Evolutionary conservation across 176 grass and related monocot genomes (phyloP).

Genomic region (barley (Hordeum vulgare)): MorexV3_pseudomolecules_assembly NC_058519.1:538503089-538503588

Average conservation of each 20-base stretch:
- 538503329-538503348: slow-evolving; percentile 26
- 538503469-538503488: not conserved
- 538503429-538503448: not conserved
- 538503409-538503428: not conserved
- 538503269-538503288: slow-evolving; percentile 7
- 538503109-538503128: not conserved
- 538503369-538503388: slow-evolving; percentile 1
- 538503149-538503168: slow-evolving; percentile 11
- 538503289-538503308: slow-evolving; percentile 24
- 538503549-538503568: slow-evolving; percentile 34
- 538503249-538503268: not conserved
- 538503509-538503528: not conserved
- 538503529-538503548: slow-evolving; percentile 11
- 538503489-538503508: not conserved
- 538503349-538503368: slow-evolving; percentile 10
- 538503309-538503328: slow-evolving; percentile 15
- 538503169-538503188: not conserved
- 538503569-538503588: slow-evolving; percentile 34
- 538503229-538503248: not conserved
- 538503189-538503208: not conserved
- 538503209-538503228: not conserved
- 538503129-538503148: not conserved
- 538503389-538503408: not conserved
- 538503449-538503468: too few relatives aligned
- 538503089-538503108: slow-evolving; percentile 12